These are phyloP conservation scores for Mrakiaceae sp. DNA, from an alignment of 1,284 basidiomycete genomes.

Conservation along the genomic window DNA sequence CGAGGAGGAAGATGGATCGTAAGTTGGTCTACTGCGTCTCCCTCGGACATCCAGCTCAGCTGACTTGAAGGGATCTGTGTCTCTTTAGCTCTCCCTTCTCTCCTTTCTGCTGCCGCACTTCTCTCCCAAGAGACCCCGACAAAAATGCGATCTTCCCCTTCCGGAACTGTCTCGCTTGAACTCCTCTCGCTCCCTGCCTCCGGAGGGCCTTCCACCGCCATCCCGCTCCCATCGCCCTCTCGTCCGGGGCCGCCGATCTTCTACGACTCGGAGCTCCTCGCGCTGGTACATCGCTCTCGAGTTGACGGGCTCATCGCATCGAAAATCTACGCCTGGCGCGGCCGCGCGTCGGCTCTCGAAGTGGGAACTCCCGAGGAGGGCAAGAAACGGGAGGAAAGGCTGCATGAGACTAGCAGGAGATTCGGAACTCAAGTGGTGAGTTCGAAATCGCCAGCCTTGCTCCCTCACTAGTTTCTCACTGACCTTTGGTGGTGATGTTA, in stretches of 20 bases:
- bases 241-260: background rate
- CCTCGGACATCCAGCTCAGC: no score
- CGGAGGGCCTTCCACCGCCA: no score
- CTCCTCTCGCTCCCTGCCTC: no score
- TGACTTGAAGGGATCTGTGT: no score
- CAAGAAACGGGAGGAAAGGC: background rate
- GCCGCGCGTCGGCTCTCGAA: background rate
- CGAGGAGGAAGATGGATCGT: no score
- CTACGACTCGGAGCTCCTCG: conserved; percentile 9
- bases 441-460: background rate
- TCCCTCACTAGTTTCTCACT: background rate
- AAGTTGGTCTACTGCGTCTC: no score
- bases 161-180: no score
- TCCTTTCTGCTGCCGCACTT: no score
- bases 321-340: background rate
- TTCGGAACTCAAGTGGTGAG: background rate
- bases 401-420: background rate
- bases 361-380: background rate
- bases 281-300: conserved; percentile 5
- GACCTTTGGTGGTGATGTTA: background rate
- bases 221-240: no score
- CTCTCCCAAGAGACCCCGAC: no score
- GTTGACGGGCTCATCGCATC: background rate
- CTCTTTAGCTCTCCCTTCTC: no score
- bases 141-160: no score